Conservation (phyloP, 345 rosid species). For the Populus davidiana region DNA sequence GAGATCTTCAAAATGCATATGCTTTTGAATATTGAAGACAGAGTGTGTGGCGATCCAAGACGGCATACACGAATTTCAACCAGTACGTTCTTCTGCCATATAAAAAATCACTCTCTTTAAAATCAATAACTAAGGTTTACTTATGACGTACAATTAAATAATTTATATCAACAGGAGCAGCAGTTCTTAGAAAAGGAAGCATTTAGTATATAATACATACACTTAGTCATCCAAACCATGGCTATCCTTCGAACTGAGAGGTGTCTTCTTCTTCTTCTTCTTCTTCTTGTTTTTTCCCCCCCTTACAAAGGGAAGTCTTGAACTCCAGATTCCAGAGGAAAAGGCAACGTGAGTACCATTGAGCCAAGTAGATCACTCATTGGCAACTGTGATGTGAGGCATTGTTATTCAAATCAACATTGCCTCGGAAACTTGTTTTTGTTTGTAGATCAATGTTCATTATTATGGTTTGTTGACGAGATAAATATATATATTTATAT, state of each 20-base stretch:
- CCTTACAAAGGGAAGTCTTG: background rate
- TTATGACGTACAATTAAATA: background rate
- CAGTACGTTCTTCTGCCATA: background rate
- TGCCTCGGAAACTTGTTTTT: background rate
- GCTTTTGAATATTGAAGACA: slow-evolving; percentile 2
- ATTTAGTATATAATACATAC: background rate
- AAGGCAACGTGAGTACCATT: background rate
- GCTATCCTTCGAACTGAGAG: background rate
- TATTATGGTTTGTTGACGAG: too few relatives aligned
- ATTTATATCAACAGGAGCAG: background rate
- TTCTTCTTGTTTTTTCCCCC: background rate
- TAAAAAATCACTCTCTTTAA: background rate
- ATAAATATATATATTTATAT: too few relatives aligned
- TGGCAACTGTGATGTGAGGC: background rate
- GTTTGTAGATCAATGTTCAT: background rate
- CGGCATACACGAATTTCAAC: slow-evolving; percentile 13
- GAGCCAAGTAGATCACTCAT: background rate
- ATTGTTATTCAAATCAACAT: background rate
- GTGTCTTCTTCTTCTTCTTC: background rate
- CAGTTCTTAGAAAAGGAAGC: background rate
- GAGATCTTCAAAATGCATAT: slow-evolving; percentile 11
- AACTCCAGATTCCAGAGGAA: background rate
- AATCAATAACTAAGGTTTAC: background rate
- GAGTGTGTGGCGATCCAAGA: slow-evolving; percentile 7
- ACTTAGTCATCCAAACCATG: background rate